Evolutionary conservation across 2,329 filamentous ascomycete species (phyloP), one percentile per base, ranked within the genome.

Genomic region (Paramyrothecium sp.): DNA sequence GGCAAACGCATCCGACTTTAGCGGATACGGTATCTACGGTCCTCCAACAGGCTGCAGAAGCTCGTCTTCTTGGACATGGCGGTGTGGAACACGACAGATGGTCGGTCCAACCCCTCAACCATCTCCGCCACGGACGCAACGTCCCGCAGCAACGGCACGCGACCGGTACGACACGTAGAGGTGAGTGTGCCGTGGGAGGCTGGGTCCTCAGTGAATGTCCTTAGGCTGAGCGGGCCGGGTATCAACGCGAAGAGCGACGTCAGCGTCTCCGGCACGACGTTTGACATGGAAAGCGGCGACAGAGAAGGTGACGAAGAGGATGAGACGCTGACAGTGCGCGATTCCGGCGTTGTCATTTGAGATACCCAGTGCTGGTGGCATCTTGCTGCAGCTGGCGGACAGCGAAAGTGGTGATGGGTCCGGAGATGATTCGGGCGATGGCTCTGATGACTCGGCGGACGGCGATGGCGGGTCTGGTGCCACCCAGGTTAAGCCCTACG

Each of bases 241-340:
- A 53, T 11, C 20, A 22, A 30, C 47, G 56, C 2, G 76, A 80
- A 21, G 67, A 66, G 16, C 20, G 23, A 22, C 20, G 47, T 50
- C 47, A 50, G 23, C 47, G 47, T 50, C n/a, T 50, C 47, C 20
- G 47, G 47, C n/a, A 30, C 23, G 20, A 59, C 64, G 22, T 21
- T 63, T 7, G 63, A 61, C 38, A 47, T 51, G 10, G 49, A 58
- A 52, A 62, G 52, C 38, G 57, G 54, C 49, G 46, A 55, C 51
- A 16, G 19, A 17, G 19, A 17, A 16, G 26, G 54, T n/a, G 22
- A 58, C 54, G 34, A 48, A 56, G 41, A 55, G 30, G n/a, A 44
- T 7, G 51, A 53, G 30, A 30, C 47, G 47, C 23, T 50, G 20
- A 50, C 20, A 7, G 47, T 50, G 47, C 38, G 38, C 38, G 47